These are phyloP conservation scores for Botrytis squamosa DNA, from an alignment of 2,329 filamentous ascomycete genomes.

Conservation along the genomic window DNA sequence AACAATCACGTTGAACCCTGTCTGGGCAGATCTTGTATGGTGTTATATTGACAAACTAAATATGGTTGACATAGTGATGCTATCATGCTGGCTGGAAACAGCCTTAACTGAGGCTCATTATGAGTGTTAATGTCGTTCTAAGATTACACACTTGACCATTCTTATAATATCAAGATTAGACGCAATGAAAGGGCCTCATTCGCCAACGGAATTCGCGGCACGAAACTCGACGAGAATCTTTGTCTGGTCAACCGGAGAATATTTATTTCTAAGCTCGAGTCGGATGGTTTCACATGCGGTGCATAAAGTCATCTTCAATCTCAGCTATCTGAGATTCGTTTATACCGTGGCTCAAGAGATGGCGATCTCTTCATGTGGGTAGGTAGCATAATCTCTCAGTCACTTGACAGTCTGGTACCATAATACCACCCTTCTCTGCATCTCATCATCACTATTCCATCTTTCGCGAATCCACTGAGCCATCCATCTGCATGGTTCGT, in stretches of 20 bases:
- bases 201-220: background rate
- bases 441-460: background rate
- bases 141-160: background rate
- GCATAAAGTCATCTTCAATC: background rate
- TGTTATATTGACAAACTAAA: background rate
- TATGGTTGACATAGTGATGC: slow-evolving; percentile 16
- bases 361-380: background rate
- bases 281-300: background rate
- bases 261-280: background rate
- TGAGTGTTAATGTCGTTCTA: background rate
- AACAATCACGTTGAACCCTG: background rate
- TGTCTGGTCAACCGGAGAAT: slow-evolving; percentile 15
- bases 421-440: background rate
- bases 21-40: background rate
- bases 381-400: background rate
- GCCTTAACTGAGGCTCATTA: background rate
- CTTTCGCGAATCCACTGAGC: background rate
- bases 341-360: background rate
- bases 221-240: background rate
- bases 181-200: background rate
- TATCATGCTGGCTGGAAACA: background rate
- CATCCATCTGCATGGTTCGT: slow-evolving; percentile 12
- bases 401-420: background rate
- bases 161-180: background rate
- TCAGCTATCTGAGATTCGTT: background rate